Base-by-base conservation (phyloP, 768 basidiomycete genomes). In the Agrocybe pediades region DNA sequence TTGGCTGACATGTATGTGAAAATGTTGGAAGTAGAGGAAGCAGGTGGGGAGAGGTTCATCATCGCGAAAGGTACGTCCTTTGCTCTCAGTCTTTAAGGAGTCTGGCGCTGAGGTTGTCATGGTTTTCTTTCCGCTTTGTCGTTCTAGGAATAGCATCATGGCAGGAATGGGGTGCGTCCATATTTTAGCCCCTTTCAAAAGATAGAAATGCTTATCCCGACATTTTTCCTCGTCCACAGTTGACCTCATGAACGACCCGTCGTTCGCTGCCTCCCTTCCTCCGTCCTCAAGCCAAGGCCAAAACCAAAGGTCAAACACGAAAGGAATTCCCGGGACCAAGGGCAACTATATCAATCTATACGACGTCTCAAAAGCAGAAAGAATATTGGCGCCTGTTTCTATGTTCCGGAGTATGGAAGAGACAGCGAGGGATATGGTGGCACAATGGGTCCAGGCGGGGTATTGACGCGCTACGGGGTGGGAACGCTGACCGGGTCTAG, bases 41-140 rank as follows among this genome's bases (percentile, higher is more conserved):
- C 50, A 2, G 50, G 41, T 13, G 50, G 50, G 6, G 50, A 51
- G 21, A 27, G 50, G 2, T 27, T 51, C 9, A 51, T 51, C 19
- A 45, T 20, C 8, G 42, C 50, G n/a, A 42, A 17, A 44, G 50
- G 50, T 44, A 27, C 8, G 40, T 30, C 9, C 16, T 20, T 2
- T 25, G 9, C 24, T 9, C 23, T 41, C 1, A 6, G n/a, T n/a
- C n/a, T n/a, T n/a, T n/a, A n/a, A n/a, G n/a, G n/a, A n/a, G n/a
- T n/a, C n/a, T n/a, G n/a, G n/a, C n/a, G n/a, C n/a, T n/a, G n/a
- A n/a, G n/a, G n/a, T 36, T n/a, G 11, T 36, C 3, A 36, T 5
- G 13, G 5, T 30, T 30, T 15, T 15, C 29, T 30, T 30, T 7
- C 33, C 33, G 33, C 33, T 36, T 36, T 36, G 13, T 36, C 33